phyloP scores from a whole-genome alignment of 805 yeast species.

The Wickerhamiella sergipiensis region DNA sequence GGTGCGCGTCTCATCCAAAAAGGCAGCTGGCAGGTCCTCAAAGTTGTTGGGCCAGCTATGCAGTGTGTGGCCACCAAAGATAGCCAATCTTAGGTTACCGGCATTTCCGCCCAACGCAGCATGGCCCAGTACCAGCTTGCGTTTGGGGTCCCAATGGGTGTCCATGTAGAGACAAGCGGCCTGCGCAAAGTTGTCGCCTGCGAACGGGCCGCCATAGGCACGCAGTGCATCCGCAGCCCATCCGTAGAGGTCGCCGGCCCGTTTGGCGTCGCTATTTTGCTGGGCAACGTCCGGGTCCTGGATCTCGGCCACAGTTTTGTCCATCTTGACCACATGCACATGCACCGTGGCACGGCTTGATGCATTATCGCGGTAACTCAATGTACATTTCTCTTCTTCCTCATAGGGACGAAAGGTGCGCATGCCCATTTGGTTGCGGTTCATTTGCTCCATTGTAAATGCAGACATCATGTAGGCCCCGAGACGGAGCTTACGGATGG shows the following conservation, averaged over 20 bases:
- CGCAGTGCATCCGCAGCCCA: constrained; percentile 66
- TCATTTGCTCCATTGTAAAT: constrained; percentile 81
- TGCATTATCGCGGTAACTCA: constrained; percentile 32
- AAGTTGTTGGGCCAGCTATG: constrained; percentile 86
- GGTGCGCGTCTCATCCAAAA: constrained; percentile 57
- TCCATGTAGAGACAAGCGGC: constrained; percentile 82
- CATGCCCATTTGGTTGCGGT: constrained; percentile 60
- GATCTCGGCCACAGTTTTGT: constrained; percentile 54
- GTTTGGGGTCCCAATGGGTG: constrained; percentile 60
- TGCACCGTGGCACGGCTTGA: constrained; percentile 46
- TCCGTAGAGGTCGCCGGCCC: constrained; percentile 63
- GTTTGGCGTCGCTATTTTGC: constrained; percentile 59
- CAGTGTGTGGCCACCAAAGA: constrained; percentile 86
- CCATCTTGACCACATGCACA: constrained; percentile 61
- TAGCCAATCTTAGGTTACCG: constrained; percentile 58
- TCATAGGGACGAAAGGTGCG: constrained; percentile 67
- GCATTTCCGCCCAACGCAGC: constrained; percentile 92
- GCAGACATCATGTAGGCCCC: constrained; percentile 87
- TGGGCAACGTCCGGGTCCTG: constrained; percentile 75
- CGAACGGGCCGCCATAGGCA: constrained; percentile 42
- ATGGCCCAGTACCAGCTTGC: constrained; percentile 58
- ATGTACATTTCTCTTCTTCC: constrained; percentile 41
- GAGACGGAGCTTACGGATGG: constrained; percentile 58
- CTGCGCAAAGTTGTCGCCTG: constrained; percentile 37
- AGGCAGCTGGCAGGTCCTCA: constrained; percentile 53